Evolutionary conservation across 352 stramenopile species (phyloP).

Genomic region (Pythium sukuiense): DNA sequence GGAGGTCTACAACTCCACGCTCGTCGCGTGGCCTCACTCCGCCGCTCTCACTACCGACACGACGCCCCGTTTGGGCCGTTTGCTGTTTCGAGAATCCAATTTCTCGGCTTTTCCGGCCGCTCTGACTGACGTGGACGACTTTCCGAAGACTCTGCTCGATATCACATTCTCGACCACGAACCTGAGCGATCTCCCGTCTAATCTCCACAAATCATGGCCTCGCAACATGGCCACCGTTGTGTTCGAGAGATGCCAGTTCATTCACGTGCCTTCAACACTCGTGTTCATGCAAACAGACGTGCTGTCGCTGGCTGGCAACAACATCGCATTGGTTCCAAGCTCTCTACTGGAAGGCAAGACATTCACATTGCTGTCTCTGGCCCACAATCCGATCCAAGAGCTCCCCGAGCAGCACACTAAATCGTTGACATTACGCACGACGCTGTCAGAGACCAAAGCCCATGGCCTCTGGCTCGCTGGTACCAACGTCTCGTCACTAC

Average conservation of each 20-base stretch:
- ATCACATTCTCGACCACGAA: constrained; percentile 16
- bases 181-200: constrained; percentile 2
- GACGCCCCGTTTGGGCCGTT: constrained; percentile 4
- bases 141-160: constrained; percentile 10
- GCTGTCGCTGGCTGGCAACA: constrained; percentile 19
- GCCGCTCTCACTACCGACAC: background rate
- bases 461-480: constrained; percentile 9
- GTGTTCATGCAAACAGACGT: background rate
- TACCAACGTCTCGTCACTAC: constrained; percentile 1
- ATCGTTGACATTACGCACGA: background rate
- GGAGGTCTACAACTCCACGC: constrained; percentile 16
- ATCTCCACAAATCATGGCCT: constrained; percentile 4
- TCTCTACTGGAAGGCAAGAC: constrained; percentile 4
- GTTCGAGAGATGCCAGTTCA: constrained; percentile 15
- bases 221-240: constrained; percentile 1
- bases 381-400: constrained; percentile 10
- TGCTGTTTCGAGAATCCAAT: constrained; percentile 18
- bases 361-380: constrained; percentile 14
- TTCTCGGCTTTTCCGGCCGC: constrained; percentile 6
- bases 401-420: background rate
- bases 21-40: constrained; percentile 2
- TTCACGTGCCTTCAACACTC: background rate
- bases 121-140: background rate
- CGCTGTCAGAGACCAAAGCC: background rate
- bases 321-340: background rate